Percentiles rank a stretch among this genome's conserved stretches.
These are phyloP conservation scores for Calocybe cyanea DNA, from an alignment of 768 basidiomycete species.

Conservation along the genomic window DNA sequence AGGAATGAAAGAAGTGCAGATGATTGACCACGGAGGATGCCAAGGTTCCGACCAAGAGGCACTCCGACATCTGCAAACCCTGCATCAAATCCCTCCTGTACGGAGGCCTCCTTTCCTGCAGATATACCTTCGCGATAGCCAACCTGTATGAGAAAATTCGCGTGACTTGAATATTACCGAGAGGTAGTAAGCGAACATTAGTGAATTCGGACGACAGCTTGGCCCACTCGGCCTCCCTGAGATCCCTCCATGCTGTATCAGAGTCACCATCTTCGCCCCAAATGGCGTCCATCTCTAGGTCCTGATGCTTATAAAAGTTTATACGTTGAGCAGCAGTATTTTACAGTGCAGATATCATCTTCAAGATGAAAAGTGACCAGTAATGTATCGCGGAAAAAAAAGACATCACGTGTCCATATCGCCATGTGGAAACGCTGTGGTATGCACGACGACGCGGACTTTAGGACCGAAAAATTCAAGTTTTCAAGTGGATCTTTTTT, in stretches of 20 bases:
- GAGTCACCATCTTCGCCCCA: conserved; percentile 51
- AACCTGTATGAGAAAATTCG: conserved; percentile 42
- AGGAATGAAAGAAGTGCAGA: conserved; percentile 62
- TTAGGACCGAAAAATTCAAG: too few species aligned
- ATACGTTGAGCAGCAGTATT: too few species aligned
- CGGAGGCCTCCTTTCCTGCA: conserved; percentile 80
- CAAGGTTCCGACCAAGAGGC: conserved; percentile 74
- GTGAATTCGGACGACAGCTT: conserved; percentile 68
- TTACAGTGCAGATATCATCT: too few species aligned
- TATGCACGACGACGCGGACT: too few species aligned
- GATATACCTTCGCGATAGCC: conserved; percentile 98
- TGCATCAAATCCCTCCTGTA: conserved; percentile 88
- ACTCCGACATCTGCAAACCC: conserved; percentile 74
- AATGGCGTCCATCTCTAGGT: conserved; percentile 45
- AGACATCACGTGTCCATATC: too few species aligned
- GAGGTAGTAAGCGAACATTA: conserved; percentile 43
- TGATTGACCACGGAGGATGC: conserved; percentile 68
- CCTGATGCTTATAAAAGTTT: too few species aligned
- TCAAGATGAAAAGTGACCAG: too few species aligned
- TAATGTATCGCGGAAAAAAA: too few species aligned
- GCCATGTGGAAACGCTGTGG: too few species aligned
- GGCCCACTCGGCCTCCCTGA: conserved; percentile 58
- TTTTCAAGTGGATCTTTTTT: too few species aligned
- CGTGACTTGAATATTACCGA: neutral
- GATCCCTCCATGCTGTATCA: conserved; percentile 14